Evolutionary conservation across 163 green algal species (phyloP), one percentile per base, ranked within the genome.

Genomic region (Chlamydomonas reinhardtii): DNA sequence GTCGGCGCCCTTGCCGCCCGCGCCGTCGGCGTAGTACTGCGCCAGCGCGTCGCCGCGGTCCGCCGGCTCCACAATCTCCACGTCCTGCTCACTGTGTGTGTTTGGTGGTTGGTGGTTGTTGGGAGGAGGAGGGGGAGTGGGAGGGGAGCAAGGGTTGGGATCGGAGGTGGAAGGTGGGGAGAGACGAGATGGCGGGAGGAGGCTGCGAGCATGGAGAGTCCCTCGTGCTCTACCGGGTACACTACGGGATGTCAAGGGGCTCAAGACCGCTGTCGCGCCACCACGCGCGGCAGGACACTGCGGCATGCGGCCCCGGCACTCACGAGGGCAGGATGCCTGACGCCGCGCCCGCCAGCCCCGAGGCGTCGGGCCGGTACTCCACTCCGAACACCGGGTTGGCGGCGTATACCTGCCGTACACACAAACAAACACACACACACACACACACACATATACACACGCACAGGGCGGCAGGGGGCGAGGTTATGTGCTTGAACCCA

Each of bases 1-100:
- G 66, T 88, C 89, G 22, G 66, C 73, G 35, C 82, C 89, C 79
- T 93, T 93, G 48, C 48, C 48, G 48, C 48, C 48, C 25, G 78
- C 90, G 48, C 77, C 88, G 59, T 95, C 93, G 52, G 92, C 94
- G 83, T 93, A 95, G 84, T 96, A 96, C 12, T 90, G 88, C 22
- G 90, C 91, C 74, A 96, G 92, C 29, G 91, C 77, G 81, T 96
- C 93, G 5, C 80, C 78, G 31, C 70, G 79, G 76, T 87, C 88
- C 4, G 73, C 76, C 32, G 88, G 48, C 29, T 95, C 92, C 25
- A 94, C 64, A 71, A 96, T 93, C 69, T 94, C 88, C n/a, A 94
- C 84, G 71, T 96, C 92, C 74, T 94, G 89, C 73, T 92, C 82
- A 59, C 89, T 94, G 87, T 48, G 56, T n/a, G n/a, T n/a, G n/a